A percentile compares a stretch with the other conserved stretches of the same genome.
Evolutionary conservation across 768 basidiomycete species (phyloP).

Genomic region (Pleurotus eryngii): DNA sequence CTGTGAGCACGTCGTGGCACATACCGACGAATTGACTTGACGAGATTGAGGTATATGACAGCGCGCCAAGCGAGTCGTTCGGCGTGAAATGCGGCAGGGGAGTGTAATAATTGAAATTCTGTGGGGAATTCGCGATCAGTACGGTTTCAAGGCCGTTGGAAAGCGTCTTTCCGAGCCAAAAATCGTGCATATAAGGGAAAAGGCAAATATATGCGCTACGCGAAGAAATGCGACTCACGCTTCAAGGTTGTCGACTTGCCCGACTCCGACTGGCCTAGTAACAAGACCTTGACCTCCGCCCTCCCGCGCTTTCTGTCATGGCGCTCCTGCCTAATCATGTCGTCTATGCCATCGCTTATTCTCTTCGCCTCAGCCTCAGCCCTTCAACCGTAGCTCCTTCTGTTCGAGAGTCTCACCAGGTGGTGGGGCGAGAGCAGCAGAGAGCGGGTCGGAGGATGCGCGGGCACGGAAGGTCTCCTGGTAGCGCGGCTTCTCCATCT

Average conservation of each 20-base stretch:
- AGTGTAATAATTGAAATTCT: conserved; percentile 85
- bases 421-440: conserved; percentile 65
- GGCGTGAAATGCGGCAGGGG: conserved; percentile 70
- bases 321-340: conserved; percentile 66
- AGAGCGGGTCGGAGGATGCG: conserved; percentile 66
- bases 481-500: conserved; percentile 38
- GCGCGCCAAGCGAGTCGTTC: conserved; percentile 85
- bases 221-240: conserved; percentile 53
- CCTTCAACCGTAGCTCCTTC: conserved; percentile 60
- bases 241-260: conserved; percentile 87
- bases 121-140: conserved; percentile 15
- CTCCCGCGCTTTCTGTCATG: conserved; percentile 56
- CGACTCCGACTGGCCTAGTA: conserved; percentile 87
- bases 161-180: background rate
- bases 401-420: conserved; percentile 66
- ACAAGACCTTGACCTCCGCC: conserved; percentile 64
- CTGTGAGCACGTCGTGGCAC: conserved; percentile 16
- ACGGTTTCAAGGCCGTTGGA: background rate
- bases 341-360: conserved; percentile 76
- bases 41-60: conserved; percentile 85
- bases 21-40: conserved; percentile 75
- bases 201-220: background rate
- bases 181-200: background rate
- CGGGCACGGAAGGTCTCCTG: conserved; percentile 31
- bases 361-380: conserved; percentile 71